Percentiles rank a stretch among this genome's conserved stretches.
Evolutionary conservation across 192 early-diverging fungal genomes (phyloP).

Genomic region (Podila clonocystis): DNA sequence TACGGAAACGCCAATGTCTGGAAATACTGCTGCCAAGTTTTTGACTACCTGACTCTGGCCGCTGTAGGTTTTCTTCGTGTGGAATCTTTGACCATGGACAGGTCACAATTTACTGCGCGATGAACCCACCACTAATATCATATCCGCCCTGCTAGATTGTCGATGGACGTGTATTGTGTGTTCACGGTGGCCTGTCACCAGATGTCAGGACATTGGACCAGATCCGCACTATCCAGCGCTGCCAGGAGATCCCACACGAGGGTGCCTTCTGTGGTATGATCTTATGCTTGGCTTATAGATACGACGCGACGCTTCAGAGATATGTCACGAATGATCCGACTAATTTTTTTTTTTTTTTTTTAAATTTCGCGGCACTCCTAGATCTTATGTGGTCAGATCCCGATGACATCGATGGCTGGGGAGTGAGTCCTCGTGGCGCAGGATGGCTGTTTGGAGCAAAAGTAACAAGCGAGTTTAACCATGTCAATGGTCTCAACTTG

Average conservation of each 20-base stretch:
- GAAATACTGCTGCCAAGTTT: conserved; percentile 95
- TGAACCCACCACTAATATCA: too few relatives aligned
- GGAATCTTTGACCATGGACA: too few relatives aligned
- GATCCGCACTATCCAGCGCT: conserved; percentile 93
- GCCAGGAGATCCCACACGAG: conserved; percentile 95
- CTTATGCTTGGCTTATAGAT: not conserved
- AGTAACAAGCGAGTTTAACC: conserved; percentile 96
- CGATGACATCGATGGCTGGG: conserved; percentile 94
- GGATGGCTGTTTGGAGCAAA: conserved; percentile 97
- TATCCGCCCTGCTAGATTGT: conserved; percentile 70
- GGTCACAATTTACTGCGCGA: not conserved
- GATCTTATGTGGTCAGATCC: conserved; percentile 98
- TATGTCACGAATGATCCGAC: not conserved
- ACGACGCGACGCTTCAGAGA: not conserved
- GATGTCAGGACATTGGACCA: conserved; percentile 94
- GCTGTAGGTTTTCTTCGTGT: conserved; percentile 68
- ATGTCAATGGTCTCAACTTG: conserved; percentile 89
- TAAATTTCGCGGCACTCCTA: conserved; percentile 24
- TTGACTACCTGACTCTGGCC: conserved; percentile 91
- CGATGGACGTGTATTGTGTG: conserved; percentile 93
- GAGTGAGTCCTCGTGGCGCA: conserved; percentile 89
- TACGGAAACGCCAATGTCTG: conserved; percentile 96
- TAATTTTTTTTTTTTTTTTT: not conserved
- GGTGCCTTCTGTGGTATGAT: conserved; percentile 83
- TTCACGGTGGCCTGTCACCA: conserved; percentile 93